A percentile compares a stretch with the other conserved stretches of the same genome.
Conservation (phyloP, 495 filamentous ascomycete species). For the Aspergillus taichungensis region DNA sequence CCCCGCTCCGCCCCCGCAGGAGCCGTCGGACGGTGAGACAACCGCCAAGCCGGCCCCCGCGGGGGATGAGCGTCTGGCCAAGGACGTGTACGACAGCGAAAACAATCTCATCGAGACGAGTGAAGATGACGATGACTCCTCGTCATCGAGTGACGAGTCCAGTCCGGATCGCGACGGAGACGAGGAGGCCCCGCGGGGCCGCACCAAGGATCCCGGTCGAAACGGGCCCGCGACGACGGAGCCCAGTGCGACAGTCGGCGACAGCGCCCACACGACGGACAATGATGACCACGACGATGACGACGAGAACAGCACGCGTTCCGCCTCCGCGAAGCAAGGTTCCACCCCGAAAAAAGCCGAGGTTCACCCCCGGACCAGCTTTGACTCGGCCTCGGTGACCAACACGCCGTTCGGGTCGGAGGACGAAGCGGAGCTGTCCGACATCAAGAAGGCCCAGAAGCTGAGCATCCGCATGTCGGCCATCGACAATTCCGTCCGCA, state of each 20-base stretch:
- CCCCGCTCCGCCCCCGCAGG: slow-evolving; percentile 15
- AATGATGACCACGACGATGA: too few species aligned
- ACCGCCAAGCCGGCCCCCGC: slow-evolving; percentile 3
- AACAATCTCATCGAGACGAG: slow-evolving; percentile 41
- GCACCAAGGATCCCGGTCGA: slow-evolving; percentile 18
- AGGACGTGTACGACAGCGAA: slow-evolving; percentile 62
- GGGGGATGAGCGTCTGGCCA: slow-evolving; percentile 56
- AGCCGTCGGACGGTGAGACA: slow-evolving; percentile 21
- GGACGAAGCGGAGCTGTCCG: slow-evolving; percentile 71
- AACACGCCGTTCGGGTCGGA: slow-evolving; percentile 81
- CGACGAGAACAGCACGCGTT: background rate
- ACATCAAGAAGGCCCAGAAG: slow-evolving; percentile 78
- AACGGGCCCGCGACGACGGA: slow-evolving; percentile 9
- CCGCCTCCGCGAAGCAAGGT: slow-evolving; percentile 11
- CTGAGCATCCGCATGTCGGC: slow-evolving; percentile 71
- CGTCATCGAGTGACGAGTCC: slow-evolving; percentile 42
- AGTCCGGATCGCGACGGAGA: slow-evolving; percentile 25
- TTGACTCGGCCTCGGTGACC: slow-evolving; percentile 60
- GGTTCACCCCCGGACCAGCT: slow-evolving; percentile 76
- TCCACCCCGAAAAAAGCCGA: slow-evolving; percentile 44
- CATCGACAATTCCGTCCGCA: slow-evolving; percentile 62
- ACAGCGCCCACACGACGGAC: too few species aligned
- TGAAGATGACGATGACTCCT: slow-evolving; percentile 37
- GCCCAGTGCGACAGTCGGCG: too few species aligned
- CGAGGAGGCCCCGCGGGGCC: slow-evolving; percentile 12